Percentiles rank a stretch among this genome's conserved stretches.
Evolutionary conservation across 345 rosid genomes (phyloP).

Genomic region (Toxicodendron radicans): DNA sequence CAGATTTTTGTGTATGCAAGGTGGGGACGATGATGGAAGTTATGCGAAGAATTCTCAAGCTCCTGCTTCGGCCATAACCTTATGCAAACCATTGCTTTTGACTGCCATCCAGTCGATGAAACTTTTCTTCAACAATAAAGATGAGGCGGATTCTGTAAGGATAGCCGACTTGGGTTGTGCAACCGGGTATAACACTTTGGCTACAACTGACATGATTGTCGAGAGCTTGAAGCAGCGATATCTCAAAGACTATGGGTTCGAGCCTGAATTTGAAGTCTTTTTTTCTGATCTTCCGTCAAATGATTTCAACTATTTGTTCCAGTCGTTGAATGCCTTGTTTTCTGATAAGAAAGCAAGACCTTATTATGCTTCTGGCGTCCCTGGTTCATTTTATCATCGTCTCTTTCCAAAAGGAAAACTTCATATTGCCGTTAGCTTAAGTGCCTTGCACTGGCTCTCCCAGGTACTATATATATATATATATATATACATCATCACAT

Average conservation of each 20-base stretch:
- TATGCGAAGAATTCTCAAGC: constrained; percentile 55
- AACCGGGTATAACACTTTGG: constrained; percentile 53
- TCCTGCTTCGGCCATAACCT: constrained; percentile 50
- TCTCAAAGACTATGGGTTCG: constrained; percentile 29
- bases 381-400: constrained; percentile 58
- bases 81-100: constrained; percentile 54
- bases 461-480: constrained; percentile 27
- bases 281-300: constrained; percentile 60
- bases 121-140: constrained; percentile 21
- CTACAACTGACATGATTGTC: constrained; percentile 44
- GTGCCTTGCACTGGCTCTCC: constrained; percentile 72
- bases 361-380: constrained; percentile 52
- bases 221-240: constrained; percentile 39
- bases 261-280: constrained; percentile 60
- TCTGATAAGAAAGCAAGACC: constrained; percentile 6
- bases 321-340: constrained; percentile 17
- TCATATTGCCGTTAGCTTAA: constrained; percentile 59
- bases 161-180: constrained; percentile 64
- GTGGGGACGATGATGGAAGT: constrained; percentile 56
- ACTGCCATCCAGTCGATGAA: constrained; percentile 41
- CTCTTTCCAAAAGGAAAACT: constrained; percentile 50
- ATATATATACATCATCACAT: no score
- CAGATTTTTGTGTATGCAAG: constrained; percentile 56
- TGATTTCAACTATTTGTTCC: constrained; percentile 56
- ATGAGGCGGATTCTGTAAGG: constrained; percentile 29